Evolutionary conservation across 1,284 basidiomycete species (phyloP).

Genomic region (Ustilago lituana): DNA sequence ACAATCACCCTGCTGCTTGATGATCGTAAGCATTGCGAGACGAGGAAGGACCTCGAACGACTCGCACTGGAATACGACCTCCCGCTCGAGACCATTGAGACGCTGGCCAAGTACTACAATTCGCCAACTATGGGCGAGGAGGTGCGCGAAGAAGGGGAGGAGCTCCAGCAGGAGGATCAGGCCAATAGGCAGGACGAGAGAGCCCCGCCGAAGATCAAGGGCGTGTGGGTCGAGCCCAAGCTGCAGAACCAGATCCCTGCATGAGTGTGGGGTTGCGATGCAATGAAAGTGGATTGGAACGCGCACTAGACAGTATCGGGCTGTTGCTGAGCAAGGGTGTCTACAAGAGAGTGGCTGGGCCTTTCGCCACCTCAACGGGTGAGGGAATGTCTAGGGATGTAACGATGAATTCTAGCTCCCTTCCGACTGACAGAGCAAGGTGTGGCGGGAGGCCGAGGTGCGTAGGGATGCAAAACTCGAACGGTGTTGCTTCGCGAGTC

Average conservation of each 20-base stretch:
- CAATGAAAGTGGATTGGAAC: neutral
- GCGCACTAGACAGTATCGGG: too few species aligned
- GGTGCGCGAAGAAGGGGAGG: constrained; percentile 22
- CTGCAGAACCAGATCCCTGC: constrained; percentile 25
- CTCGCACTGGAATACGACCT: constrained; percentile 53
- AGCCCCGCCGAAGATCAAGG: constrained; percentile 32
- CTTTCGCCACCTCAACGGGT: neutral
- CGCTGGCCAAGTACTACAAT: constrained; percentile 42
- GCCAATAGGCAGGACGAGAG: constrained; percentile 34
- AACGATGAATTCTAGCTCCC: constrained; percentile 16
- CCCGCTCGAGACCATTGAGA: constrained; percentile 30
- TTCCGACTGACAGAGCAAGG: neutral
- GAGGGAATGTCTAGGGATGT: constrained; percentile 9
- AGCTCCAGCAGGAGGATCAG: constrained; percentile 26
- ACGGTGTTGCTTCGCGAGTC: constrained; percentile 32
- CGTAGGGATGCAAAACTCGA: constrained; percentile 24
- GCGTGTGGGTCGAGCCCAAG: constrained; percentile 43
- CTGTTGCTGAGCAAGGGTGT: neutral
- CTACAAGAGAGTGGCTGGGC: constrained; percentile 1
- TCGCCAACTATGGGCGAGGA: constrained; percentile 51
- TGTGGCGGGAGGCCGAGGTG: constrained; percentile 4
- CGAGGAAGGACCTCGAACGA: constrained; percentile 35
- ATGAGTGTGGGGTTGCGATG: neutral
- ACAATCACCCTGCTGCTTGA: constrained; percentile 44
- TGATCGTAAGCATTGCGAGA: constrained; percentile 49